A percentile compares a stretch with the other conserved stretches of the same genome.
Conservation (phyloP, 106 monocot genomes). For the Ottelia alismoides region DNA sequence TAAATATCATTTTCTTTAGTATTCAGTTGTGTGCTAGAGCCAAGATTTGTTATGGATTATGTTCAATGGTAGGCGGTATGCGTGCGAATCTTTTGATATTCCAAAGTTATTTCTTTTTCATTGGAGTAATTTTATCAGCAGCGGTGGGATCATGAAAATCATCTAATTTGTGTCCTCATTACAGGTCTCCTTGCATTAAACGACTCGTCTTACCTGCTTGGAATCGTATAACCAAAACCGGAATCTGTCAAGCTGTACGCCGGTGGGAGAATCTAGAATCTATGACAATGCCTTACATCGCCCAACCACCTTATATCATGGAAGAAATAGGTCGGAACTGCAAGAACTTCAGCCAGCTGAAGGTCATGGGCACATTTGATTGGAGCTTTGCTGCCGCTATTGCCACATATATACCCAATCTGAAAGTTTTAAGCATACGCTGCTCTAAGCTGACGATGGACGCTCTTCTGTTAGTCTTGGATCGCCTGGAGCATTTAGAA, state of each 20-base stretch:
- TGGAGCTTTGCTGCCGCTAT: constrained; percentile 49
- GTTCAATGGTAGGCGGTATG: no score
- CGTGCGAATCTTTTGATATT: no score
- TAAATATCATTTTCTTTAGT: no score
- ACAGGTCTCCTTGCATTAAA: constrained; percentile 56
- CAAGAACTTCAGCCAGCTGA: constrained; percentile 66
- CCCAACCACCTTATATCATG: constrained; percentile 70
- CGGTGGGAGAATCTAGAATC: constrained; percentile 73
- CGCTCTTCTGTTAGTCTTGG: constrained; percentile 44
- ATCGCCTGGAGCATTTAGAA: constrained; percentile 46
- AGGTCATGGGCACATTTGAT: constrained; percentile 82
- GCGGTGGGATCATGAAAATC: no score
- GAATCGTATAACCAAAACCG: constrained; percentile 77
- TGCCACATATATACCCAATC: constrained; percentile 33
- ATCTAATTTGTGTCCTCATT: constrained; percentile 1
- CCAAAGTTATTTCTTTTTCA: no score
- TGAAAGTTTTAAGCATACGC: constrained; percentile 62
- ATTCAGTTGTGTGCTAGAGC: no score
- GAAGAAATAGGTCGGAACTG: constrained; percentile 67
- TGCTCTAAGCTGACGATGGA: constrained; percentile 58
- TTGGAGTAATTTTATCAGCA: no score
- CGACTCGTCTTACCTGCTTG: constrained; percentile 82
- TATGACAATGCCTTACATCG: constrained; percentile 76
- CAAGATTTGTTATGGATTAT: no score
- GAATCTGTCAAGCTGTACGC: constrained; percentile 62